These are phyloP conservation scores for Penicillium coffeae DNA, from an alignment of 495 filamentous ascomycete species.

Conservation along the genomic window DNA sequence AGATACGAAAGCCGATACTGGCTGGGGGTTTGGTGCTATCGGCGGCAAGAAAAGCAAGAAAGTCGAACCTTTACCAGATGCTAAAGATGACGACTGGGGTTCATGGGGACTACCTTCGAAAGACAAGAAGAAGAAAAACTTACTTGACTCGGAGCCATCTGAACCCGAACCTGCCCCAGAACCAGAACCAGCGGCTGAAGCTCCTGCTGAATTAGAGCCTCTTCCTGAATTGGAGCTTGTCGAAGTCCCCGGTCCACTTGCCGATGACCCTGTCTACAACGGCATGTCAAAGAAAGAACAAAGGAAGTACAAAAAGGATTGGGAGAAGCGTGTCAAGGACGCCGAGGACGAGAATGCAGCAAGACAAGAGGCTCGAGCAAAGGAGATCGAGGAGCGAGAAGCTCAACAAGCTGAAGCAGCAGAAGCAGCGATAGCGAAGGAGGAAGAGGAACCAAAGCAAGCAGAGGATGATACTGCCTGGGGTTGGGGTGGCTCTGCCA, in stretches of 20 bases:
- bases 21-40: slow-evolving; percentile 12
- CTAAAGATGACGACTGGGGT: slow-evolving; percentile 31
- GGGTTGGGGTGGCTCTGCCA: slow-evolving; percentile 29
- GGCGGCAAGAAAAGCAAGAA: slow-evolving; percentile 22
- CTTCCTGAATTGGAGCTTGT: slow-evolving; percentile 1
- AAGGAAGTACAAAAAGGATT: neutral
- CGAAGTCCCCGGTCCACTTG: slow-evolving; percentile 1
- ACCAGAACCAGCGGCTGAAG: slow-evolving; percentile 7
- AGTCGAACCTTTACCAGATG: slow-evolving; percentile 9
- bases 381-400: slow-evolving; percentile 8
- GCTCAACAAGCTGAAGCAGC: slow-evolving; percentile 9
- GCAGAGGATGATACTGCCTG: slow-evolving; percentile 21
- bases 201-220: slow-evolving; percentile 9
- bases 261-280: slow-evolving; percentile 5
- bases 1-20: slow-evolving; percentile 18
- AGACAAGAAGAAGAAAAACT: slow-evolving; percentile 28
- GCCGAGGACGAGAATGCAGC: slow-evolving; percentile 10
- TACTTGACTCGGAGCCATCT: slow-evolving; percentile 18
- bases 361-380: slow-evolving; percentile 5
- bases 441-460: slow-evolving; percentile 2
- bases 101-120: slow-evolving; percentile 18
- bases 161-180: slow-evolving; percentile 23
- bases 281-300: slow-evolving; percentile 32
- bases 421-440: slow-evolving; percentile 10
- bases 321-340: slow-evolving; percentile 24